Base-by-base conservation (phyloP, 306 rosid species). In the Clitoria ternatea region DNA sequence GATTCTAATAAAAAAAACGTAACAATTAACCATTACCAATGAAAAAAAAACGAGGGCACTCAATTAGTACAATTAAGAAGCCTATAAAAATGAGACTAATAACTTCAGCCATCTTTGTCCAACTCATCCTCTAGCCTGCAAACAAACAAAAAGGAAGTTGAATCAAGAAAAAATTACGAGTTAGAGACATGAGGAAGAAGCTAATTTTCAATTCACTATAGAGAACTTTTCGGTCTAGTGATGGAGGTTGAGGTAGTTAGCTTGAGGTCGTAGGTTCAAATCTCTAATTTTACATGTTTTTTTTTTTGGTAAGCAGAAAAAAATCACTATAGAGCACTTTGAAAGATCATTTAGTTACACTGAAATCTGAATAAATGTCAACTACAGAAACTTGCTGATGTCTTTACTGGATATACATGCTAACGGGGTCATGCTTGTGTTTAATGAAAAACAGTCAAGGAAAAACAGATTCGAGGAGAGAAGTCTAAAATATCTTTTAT, bases 71-170 rank as follows among this genome's bases (percentile, higher is more conserved):
- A 57, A 8, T 4, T 36, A 54, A 62, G 72, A 63, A 61, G 36
- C 10, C 45, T 7, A 52, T 12, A 40, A 70, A 30, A 44, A 42
- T 62, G 54, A 47, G 67, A 52, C 67, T n/a, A 59, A 39, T 22
- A 30, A 30, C 45, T 33, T 70, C 27, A 17, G 54, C 36, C 50
- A 9, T 35, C 62, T 45, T 63, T 72, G 69, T 24, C 56, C 68
- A 54, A 35, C 24, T 63, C 45, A 70, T 44, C 23, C 60, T 27
- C 81, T 32, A 52, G 53, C 81, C 72, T 62, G 77, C 61, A 22
- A 70, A 62, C 29, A 59, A 56, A n/a, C n/a, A n/a, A 1, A 43
- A 55, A 45, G 13, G 26, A 42, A 47, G 49, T 3, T 69, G 29
- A 11, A 10, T 44, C 3, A 23, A 4, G 10, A 32, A 56, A 12